Evolutionary conservation across 352 stramenopile genomes (phyloP).

Genomic region (Globisporangium polare): DNA sequence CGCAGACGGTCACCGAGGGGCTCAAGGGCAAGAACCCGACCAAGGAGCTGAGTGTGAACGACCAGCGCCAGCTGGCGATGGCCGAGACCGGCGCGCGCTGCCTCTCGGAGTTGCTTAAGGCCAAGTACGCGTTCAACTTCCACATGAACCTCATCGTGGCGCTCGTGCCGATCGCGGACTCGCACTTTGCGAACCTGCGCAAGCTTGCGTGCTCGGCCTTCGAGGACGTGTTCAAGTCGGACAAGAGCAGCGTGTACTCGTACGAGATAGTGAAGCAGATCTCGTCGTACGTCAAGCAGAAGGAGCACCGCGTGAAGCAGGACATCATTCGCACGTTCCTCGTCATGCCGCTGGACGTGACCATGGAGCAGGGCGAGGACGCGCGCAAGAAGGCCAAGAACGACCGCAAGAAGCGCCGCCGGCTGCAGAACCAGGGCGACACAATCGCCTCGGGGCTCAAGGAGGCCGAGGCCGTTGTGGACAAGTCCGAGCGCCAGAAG

Average conservation of each 20-base stretch:
- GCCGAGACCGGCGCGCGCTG: slow-evolving; percentile 71
- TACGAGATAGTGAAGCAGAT: slow-evolving; percentile 84
- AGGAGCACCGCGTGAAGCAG: slow-evolving; percentile 75
- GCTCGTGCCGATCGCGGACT: slow-evolving; percentile 78
- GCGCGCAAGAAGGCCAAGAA: slow-evolving; percentile 79
- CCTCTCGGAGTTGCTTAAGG: slow-evolving; percentile 73
- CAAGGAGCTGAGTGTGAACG: slow-evolving; percentile 27
- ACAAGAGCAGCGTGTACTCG: slow-evolving; percentile 65
- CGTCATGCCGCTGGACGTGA: slow-evolving; percentile 78
- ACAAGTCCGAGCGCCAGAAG: slow-evolving; percentile 90
- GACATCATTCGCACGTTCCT: slow-evolving; percentile 76
- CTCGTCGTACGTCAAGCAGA: slow-evolving; percentile 79
- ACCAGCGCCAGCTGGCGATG: slow-evolving; percentile 45
- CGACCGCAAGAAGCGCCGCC: slow-evolving; percentile 81
- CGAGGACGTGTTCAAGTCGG: slow-evolving; percentile 61
- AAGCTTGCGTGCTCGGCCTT: slow-evolving; percentile 61
- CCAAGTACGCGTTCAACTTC: slow-evolving; percentile 87
- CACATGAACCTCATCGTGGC: slow-evolving; percentile 81
- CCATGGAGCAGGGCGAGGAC: slow-evolving; percentile 79
- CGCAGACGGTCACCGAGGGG: slow-evolving; percentile 53
- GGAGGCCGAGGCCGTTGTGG: slow-evolving; percentile 92
- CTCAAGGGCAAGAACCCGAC: slow-evolving; percentile 52
- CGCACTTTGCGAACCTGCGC: slow-evolving; percentile 46
- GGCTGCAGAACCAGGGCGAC: slow-evolving; percentile 69
- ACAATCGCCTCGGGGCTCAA: slow-evolving; percentile 91